Evolutionary conservation across 495 filamentous ascomycete species (phyloP), one percentile per base, ranked within the genome.

Genomic region (Aspergillus egyptiacus): DNA sequence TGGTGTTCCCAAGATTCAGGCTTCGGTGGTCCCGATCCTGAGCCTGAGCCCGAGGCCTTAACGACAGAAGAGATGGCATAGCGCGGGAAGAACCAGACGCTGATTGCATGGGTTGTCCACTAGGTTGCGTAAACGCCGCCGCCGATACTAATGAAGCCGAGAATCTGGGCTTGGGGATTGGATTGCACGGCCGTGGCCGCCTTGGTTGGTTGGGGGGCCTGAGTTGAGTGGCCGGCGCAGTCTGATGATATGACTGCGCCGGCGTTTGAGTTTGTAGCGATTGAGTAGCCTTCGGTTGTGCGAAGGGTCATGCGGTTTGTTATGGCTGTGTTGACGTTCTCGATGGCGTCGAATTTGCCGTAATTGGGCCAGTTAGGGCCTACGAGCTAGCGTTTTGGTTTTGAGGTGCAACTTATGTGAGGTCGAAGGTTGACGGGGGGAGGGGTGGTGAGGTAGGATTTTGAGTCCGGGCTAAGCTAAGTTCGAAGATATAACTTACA

Each of bases 301-400:
- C 87, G 84, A 4, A 87, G 71, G 32, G 82, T 77, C 73, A 86
- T 80, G 28, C 75, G 68, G 63, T 86, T 84, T 23, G 65, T 64
- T 27, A 66, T 55, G 11, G 69, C 60, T 20, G 65, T 57, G 69
- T 86, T 84, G 41, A 82, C 81, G 31, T 82, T 79, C 63, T 89
- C 85, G 66, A 90, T 83, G 37, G 89, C 74, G 48, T 88, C 84
- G 56, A 87, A 82, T 59, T 88, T 83, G 47, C 84, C 84, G 53
- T 79, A 70, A n/a, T 62, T 61, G 19, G 84, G 84, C 84, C 84
- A 88, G 69, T 79, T 69, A 27, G 61, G 50, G 45, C 77, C 78
- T 28, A 78, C 62, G 48, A 76, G 68, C 72, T 74, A 78, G 66
- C 72, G 9, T 36, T 24, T 42, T 8, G 18, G 25, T 28, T 24